Base-by-base conservation (phyloP, 768 basidiomycete species). In the Macrolepiota fuliginosa region DNA sequence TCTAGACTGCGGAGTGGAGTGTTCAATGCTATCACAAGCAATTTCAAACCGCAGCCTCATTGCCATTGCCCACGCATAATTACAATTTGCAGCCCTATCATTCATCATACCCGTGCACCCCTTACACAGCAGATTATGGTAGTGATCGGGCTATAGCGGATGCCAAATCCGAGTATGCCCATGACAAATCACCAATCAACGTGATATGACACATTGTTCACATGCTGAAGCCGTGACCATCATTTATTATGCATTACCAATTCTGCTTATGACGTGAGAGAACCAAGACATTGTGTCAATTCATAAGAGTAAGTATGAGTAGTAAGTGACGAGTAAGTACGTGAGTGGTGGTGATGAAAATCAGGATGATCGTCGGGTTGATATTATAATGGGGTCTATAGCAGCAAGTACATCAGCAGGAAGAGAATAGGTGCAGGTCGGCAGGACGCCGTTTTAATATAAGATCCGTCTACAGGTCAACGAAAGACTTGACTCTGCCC, bases 401-500 rank as follows among this genome's bases (percentile, higher is more conserved):
- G 42, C 29, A 47, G 52, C 42, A 54, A 53, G n/a, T 42, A 27
- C 25, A 29, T 40, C 19, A 53, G 29, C 2, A 36, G 11, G 0
- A 17, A 17, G 42, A 19, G 17, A 36, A 42, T 40, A 54, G 22
- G 49, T n/a, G 19, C 24, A 54, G 17, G 36, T 19, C 37, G n/a
- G 29, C 22, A 17, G 25, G 4, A 11, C 19, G 29, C 50, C 29
- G 4, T 35, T 57, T 52, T 56, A 49, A 56, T 15, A 35, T 11
- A 42, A 35, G 52, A 54, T 45, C 53, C 54, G 45, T 60, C 67
- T 74, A 87, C 27, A 79, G 77, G 37, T 96, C 92, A 64, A 98
- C 76, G 70, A 97, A 98, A 22, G 70, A 71, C 81, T 92, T 90
- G 73, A 96, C 88, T 67, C 86, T 86, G 67, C 83, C 76, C 68